Conservation (phyloP, 768 basidiomycete species). For the Leucogyrophana mollusca region DNA sequence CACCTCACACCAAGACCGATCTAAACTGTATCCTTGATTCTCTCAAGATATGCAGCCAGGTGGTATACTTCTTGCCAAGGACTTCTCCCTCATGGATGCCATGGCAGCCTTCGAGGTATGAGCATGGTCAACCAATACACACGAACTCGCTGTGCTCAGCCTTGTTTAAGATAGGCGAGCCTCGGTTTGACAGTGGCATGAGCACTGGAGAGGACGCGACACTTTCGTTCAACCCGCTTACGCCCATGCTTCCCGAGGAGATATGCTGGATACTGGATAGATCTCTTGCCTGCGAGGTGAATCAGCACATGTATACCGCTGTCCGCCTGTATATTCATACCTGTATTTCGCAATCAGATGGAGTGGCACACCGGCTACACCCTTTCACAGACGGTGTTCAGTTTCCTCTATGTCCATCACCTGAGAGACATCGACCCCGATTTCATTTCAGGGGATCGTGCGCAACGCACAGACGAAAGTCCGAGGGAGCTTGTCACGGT, state of each 20-base stretch:
- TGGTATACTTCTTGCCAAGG: constrained; percentile 62
- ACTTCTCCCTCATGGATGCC: constrained; percentile 79
- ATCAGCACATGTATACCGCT: constrained; percentile 15
- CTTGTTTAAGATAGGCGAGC: constrained; percentile 74
- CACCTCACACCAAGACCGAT: neutral
- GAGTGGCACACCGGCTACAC: constrained; percentile 85
- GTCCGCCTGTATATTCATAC: constrained; percentile 9
- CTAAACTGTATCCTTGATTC: constrained; percentile 7
- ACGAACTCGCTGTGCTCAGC: constrained; percentile 11
- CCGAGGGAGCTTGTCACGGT: constrained; percentile 64
- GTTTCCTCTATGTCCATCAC: constrained; percentile 70
- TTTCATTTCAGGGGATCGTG: constrained; percentile 28
- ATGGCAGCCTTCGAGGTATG: constrained; percentile 91
- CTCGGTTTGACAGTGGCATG: constrained; percentile 84
- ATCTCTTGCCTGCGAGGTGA: constrained; percentile 75
- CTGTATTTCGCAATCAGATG: constrained; percentile 49
- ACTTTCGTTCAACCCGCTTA: constrained; percentile 61
- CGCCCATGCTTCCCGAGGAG: constrained; percentile 70
- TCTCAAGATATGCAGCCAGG: constrained; percentile 60
- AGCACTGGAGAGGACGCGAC: constrained; percentile 38
- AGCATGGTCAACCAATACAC: constrained; percentile 8
- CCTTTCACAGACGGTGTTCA: constrained; percentile 85
- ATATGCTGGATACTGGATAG: constrained; percentile 88
- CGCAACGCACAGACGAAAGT: constrained; percentile 40
- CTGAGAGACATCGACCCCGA: constrained; percentile 62